Base-by-base conservation (phyloP, 2,329 filamentous ascomycete species). In the Trichophyton mentagrophytes region DNA sequence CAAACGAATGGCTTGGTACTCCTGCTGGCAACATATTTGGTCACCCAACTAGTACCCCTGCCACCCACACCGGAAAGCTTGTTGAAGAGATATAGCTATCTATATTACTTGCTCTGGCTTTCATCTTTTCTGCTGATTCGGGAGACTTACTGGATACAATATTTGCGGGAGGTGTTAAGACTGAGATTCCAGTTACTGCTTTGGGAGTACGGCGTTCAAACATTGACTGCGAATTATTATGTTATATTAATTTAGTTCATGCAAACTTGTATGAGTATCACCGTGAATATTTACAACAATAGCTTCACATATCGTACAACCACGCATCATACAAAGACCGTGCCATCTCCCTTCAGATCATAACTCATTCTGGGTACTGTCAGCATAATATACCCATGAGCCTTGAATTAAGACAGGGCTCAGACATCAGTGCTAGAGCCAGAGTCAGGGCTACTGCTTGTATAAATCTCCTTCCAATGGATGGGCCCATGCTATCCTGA, bases 1-100 rank as follows among this genome's bases (percentile, higher is more conserved):
- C 78, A 8, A 71, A 75, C 49, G 77, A 79, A 68, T 79, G 78
- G 76, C 61, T 78, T 51, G 77, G 74, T 1, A 74, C 72, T 58
- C 72, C 73, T 30, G 72, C 73, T 7, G 76, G 74, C 6, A 70
- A 69, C 55, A 61, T 74, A 13, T 77, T 78, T 63, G 73, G 69
- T 51, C 66, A 67, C 53, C 64, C 62, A 13, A 47, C 62, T 9
- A 57, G 64, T 22, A 59, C 15, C 3, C 40, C 57, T 51, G 40
- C 65, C 67, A 15, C 44, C 62, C 38, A 60, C 36, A 59, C 13
- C 25, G 65, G 36, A 44, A 74, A 72, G 60, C 66, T 75, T 61
- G 73, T 76, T 46, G 70, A 75, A 63, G 74, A 76, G 62, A 61
- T 76, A 49, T 74, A 62, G 33, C 9, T 38, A 38, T 38, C 8